phyloP scores from a whole-genome alignment of 2,329 filamentous ascomycete genomes.

The Hortaea werneckii region DNA sequence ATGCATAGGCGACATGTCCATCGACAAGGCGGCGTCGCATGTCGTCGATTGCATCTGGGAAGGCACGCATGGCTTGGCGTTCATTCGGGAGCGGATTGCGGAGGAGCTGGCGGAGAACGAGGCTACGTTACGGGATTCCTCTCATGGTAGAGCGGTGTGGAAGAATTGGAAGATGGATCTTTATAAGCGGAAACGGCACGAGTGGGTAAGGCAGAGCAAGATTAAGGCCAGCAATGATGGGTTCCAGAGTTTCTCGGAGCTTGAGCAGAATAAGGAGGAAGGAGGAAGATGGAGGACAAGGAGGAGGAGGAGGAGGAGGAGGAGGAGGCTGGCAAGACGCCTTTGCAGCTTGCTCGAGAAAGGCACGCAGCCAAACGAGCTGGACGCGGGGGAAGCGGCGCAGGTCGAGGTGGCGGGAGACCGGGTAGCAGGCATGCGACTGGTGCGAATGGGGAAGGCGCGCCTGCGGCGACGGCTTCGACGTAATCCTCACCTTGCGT shows the following conservation, averaged over 20 bases:
- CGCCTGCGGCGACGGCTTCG: background rate
- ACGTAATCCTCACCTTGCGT: background rate
- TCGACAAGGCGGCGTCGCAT: conserved; percentile 54
- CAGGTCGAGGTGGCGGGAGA: conserved; percentile 17
- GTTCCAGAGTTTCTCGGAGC: conserved; percentile 41
- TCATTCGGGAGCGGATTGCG: conserved; percentile 58
- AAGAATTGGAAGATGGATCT: conserved; percentile 66
- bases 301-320: conserved; percentile 28
- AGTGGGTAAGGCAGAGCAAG: conserved; percentile 56
- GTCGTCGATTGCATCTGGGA: conserved; percentile 58
- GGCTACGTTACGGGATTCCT: conserved; percentile 51
- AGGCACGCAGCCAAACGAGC: conserved; percentile 37
- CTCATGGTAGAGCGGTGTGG: conserved; percentile 58
- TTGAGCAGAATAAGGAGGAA: conserved; percentile 21
- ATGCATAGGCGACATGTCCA: conserved; percentile 49
- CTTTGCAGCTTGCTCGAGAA: conserved; percentile 49
- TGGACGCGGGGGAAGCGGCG: conserved; percentile 20
- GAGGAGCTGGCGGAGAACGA: conserved; percentile 53
- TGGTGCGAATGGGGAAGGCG: background rate
- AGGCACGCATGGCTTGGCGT: conserved; percentile 53
- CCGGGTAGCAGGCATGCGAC: background rate
- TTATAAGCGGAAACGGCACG: conserved; percentile 51
- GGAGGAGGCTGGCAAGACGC: conserved; percentile 31
- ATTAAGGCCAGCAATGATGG: conserved; percentile 40
- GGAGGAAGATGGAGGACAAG: background rate